Percentiles rank a stretch among this genome's conserved stretches.
Conservation (phyloP, 1,284 basidiomycete species). For the Moniliella sp. region DNA sequence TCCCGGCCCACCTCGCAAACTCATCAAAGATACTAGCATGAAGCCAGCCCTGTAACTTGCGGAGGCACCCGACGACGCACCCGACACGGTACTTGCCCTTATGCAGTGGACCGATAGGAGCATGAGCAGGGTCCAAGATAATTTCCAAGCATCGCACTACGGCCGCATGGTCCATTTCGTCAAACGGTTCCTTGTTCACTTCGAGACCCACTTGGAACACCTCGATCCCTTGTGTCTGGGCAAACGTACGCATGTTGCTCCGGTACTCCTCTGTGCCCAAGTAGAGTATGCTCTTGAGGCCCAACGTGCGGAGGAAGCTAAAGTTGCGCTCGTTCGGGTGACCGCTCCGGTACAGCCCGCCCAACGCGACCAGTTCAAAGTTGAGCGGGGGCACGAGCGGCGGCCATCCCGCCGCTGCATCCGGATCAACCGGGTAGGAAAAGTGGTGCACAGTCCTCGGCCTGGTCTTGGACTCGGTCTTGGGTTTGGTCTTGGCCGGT, state of each 20-base stretch:
- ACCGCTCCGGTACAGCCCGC: conserved; percentile 25
- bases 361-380: conserved; percentile 24
- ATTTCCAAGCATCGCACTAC: no score
- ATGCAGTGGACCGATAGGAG: conserved; percentile 31
- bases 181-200: conserved; percentile 30
- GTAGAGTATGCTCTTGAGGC: conserved; percentile 22
- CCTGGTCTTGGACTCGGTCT: no score
- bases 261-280: conserved; percentile 28
- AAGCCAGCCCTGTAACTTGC: conserved; percentile 28
- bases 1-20: conserved; percentile 24
- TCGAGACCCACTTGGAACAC: conserved; percentile 20
- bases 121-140: conserved; percentile 21
- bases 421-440: no score
- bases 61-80: conserved; percentile 19
- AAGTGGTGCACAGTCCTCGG: no score
- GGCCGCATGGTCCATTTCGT: conserved; percentile 20
- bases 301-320: conserved; percentile 19
- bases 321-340: conserved; percentile 33
- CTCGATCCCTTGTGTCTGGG: conserved; percentile 8
- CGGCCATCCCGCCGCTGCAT: no score
- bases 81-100: conserved; percentile 31
- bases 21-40: conserved; percentile 30
- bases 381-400: conserved; percentile 28
- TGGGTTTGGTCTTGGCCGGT: no score
- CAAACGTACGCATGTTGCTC: conserved; percentile 14